Evolutionary conservation across 139 green algal genomes (phyloP).

Genomic region (Coelastrella sp.): DNA sequence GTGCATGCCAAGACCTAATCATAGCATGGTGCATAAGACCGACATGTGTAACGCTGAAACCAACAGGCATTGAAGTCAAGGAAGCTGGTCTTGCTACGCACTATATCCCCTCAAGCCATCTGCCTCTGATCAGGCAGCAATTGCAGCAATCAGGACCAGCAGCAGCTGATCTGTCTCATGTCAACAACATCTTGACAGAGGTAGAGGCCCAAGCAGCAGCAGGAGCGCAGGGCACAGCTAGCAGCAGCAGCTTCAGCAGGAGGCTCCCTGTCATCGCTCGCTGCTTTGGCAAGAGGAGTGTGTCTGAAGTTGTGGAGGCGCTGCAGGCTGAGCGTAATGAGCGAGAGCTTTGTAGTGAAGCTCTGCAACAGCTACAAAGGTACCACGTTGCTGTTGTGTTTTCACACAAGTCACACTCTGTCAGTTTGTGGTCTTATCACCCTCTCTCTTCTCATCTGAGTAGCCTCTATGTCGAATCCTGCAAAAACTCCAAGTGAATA

Average conservation of each 20-base stretch:
- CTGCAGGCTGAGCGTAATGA: slow-evolving; percentile 40
- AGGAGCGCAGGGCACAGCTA: not conserved
- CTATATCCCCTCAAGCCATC: slow-evolving; percentile 71
- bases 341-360: slow-evolving; percentile 18
- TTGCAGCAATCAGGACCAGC: slow-evolving; percentile 51
- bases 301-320: slow-evolving; percentile 43
- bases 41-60: not conserved
- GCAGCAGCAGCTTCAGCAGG: slow-evolving; percentile 23
- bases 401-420: no score
- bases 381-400: no score
- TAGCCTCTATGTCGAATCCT: no score
- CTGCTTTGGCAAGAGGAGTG: slow-evolving; percentile 44
- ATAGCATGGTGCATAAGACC: no score
- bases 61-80: slow-evolving; percentile 61
- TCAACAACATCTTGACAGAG: slow-evolving; percentile 35
- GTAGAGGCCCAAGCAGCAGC: slow-evolving; percentile 16
- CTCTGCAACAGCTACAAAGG: slow-evolving; percentile 48
- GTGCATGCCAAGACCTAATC: no score
- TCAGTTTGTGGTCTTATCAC: no score
- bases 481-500: no score
- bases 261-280: slow-evolving; percentile 52
- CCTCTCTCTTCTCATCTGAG: no score
- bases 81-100: slow-evolving; percentile 88
- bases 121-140: slow-evolving; percentile 61
- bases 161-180: not conserved